phyloP scores from a whole-genome alignment of 2,329 filamentous ascomycete genomes.

The Penicillium sp. region DNA sequence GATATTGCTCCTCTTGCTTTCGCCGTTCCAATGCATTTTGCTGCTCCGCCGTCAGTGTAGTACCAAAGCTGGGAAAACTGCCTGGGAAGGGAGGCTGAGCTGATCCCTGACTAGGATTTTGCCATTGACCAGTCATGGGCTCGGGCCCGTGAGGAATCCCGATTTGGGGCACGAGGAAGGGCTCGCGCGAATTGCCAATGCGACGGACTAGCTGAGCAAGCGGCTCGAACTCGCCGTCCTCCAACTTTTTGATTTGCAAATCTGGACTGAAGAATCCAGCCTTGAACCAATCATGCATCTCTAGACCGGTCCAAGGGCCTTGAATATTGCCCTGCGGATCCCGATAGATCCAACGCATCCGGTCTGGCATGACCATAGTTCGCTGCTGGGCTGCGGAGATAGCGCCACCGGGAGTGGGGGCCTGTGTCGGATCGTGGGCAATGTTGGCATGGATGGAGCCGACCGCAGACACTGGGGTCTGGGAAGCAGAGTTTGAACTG shows the following conservation, averaged over 20 bases:
- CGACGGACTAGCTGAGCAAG: constrained; percentile 88
- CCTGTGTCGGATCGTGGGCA: constrained; percentile 26
- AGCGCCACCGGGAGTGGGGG: constrained; percentile 47
- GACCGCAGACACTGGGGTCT: constrained; percentile 34
- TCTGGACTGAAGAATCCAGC: constrained; percentile 96
- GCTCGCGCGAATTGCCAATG: constrained; percentile 95
- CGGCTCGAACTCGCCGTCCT: constrained; percentile 91
- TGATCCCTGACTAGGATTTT: constrained; percentile 48
- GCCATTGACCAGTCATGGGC: constrained; percentile 47
- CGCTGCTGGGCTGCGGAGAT: constrained; percentile 64
- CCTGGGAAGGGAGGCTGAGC: constrained; percentile 84
- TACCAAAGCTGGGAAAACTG: constrained; percentile 88
- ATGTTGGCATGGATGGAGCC: constrained; percentile 28
- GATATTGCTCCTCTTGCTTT: constrained; percentile 96
- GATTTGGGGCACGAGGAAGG: constrained; percentile 95
- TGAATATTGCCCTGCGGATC: constrained; percentile 90
- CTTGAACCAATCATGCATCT: constrained; percentile 99
- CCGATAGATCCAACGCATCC: constrained; percentile 97
- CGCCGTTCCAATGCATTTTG: constrained; percentile 94
- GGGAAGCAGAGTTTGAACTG: constrained; percentile 28
- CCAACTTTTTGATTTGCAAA: constrained; percentile 86
- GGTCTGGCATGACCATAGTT: constrained; percentile 97
- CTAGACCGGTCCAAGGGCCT: constrained; percentile 89
- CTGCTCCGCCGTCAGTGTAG: constrained; percentile 92
- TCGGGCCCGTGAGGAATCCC: constrained; percentile 84